A percentile compares a stretch with the other conserved stretches of the same genome.
Conservation (phyloP, 306 rosid genomes). For the Prunus salicina region DNA sequence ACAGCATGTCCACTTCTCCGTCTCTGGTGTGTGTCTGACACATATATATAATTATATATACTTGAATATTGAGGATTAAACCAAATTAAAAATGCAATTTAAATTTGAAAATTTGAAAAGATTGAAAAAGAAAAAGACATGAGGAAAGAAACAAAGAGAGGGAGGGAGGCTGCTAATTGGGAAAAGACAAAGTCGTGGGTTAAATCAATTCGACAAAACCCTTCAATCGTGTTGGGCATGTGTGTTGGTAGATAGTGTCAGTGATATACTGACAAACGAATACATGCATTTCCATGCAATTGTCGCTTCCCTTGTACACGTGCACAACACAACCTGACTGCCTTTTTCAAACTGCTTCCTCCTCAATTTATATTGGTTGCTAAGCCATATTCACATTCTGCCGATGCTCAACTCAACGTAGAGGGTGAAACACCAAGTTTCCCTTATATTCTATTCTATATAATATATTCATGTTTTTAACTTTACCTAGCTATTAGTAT, state of each 20-base stretch:
- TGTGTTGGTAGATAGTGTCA: conserved; percentile 71
- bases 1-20: too few species aligned
- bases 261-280: conserved; percentile 61
- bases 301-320: conserved; percentile 62
- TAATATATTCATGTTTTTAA: too few species aligned
- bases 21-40: background rate
- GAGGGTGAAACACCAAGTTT: too few species aligned
- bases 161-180: background rate
- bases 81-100: background rate
- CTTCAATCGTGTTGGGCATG: conserved; percentile 71
- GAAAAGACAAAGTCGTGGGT: conserved; percentile 60
- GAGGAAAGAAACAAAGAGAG: background rate
- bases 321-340: conserved; percentile 35
- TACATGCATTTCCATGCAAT: conserved; percentile 81
- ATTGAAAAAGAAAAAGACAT: background rate
- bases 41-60: too few species aligned
- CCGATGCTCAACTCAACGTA: too few species aligned
- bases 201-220: conserved; percentile 58
- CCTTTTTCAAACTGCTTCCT: background rate
- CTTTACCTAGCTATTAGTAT: too few species aligned
- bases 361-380: too few species aligned
- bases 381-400: too few species aligned
- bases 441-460: too few species aligned
- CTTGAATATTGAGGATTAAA: too few species aligned
- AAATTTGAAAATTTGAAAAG: background rate